Evolutionary conservation across 495 filamentous ascomycete species (phyloP).

Genomic region (Baudoinia panamericana): DNA sequence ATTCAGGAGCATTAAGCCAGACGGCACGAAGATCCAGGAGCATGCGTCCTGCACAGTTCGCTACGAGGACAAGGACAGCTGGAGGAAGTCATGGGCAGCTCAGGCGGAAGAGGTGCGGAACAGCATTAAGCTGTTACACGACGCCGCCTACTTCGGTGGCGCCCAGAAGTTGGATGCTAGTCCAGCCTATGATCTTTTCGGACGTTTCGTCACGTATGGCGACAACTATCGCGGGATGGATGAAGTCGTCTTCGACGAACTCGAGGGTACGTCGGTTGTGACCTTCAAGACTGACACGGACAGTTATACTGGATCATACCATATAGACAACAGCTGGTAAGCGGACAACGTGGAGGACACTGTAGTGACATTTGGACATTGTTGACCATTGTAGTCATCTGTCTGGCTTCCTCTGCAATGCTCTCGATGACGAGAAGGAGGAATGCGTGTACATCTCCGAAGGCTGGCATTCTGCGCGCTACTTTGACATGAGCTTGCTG

Average conservation of each 20-base stretch:
- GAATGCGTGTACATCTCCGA: slow-evolving; percentile 35
- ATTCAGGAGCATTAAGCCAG: slow-evolving; percentile 28
- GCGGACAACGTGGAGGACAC: no score
- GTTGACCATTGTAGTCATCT: no score
- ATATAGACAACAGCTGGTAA: slow-evolving; percentile 36
- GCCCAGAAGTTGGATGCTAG: slow-evolving; percentile 27
- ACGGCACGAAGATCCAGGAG: slow-evolving; percentile 26
- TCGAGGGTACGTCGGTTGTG: slow-evolving; percentile 31
- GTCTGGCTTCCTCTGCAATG: slow-evolving; percentile 42
- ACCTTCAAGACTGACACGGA: slow-evolving; percentile 27
- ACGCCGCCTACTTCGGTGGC: slow-evolving; percentile 25
- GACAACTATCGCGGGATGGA: slow-evolving; percentile 31
- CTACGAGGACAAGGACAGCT: slow-evolving; percentile 27
- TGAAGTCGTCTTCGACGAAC: slow-evolving; percentile 32
- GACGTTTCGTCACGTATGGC: slow-evolving; percentile 30
- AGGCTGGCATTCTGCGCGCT: slow-evolving; percentile 30
- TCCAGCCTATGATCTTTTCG: slow-evolving; percentile 35
- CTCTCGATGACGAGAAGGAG: slow-evolving; percentile 31
- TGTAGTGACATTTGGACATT: no score
- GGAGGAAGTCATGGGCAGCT: slow-evolving; percentile 32
- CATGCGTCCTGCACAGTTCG: slow-evolving; percentile 28
- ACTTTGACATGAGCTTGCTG: slow-evolving; percentile 20
- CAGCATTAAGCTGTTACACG: slow-evolving; percentile 25
- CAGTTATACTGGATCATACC: slow-evolving; percentile 31
- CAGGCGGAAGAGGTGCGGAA: slow-evolving; percentile 34